These are phyloP conservation scores for Gynandropsis gynandra DNA, from an alignment of 345 rosid genomes.

Conservation along the genomic window DNA sequence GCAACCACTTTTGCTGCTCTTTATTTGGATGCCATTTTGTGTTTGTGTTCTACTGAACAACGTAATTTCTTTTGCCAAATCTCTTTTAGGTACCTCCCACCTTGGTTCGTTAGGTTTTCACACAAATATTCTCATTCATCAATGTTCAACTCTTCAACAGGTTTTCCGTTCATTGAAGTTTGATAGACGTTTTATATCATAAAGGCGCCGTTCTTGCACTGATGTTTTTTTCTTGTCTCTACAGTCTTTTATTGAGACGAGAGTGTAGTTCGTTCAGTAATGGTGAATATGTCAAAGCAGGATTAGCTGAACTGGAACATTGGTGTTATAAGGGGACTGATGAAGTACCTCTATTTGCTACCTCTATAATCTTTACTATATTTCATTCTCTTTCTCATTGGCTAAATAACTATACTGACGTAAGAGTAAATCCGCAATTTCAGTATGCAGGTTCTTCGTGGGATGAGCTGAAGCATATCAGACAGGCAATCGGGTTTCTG, in stretches of 20 bases:
- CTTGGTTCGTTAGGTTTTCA: constrained; percentile 79
- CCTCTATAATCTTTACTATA: too few species aligned
- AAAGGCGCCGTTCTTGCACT: not conserved
- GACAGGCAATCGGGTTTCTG: too few species aligned
- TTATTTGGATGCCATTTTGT: too few species aligned
- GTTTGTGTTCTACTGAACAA: too few species aligned
- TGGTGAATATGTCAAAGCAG: constrained; percentile 86
- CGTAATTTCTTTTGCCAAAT: too few species aligned
- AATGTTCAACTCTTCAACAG: too few species aligned
- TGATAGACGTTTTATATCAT: not conserved
- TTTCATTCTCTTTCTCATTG: not conserved
- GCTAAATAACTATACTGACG: too few species aligned
- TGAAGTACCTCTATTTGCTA: constrained; percentile 37
- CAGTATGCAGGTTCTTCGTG: constrained; percentile 79
- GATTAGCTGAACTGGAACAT: constrained; percentile 73
- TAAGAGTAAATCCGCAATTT: not conserved
- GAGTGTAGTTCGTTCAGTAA: constrained; percentile 92
- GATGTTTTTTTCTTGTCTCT: too few species aligned
- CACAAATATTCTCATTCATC: constrained; percentile 87
- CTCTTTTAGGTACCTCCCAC: constrained; percentile 71
- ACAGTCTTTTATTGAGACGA: too few species aligned
- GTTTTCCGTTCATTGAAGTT: constrained; percentile 22
- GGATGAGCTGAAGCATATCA: constrained; percentile 25
- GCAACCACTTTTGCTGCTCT: too few species aligned
- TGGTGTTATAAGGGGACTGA: too few species aligned